Base-by-base conservation (phyloP, 805 yeast genomes). In the Zygotorulaspora chibaensis region DNA sequence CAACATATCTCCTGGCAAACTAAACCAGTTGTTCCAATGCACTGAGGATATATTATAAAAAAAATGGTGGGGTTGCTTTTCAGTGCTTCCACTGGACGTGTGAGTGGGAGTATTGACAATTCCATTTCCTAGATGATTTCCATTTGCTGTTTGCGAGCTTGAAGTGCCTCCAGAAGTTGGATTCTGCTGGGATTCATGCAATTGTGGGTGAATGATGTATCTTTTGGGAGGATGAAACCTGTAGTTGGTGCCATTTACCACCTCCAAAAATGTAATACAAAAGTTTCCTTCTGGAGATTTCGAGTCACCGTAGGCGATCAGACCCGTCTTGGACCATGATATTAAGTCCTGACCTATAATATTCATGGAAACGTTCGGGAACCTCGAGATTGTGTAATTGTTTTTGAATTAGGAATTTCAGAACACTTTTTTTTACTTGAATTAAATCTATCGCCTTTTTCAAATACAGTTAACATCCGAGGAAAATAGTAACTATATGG, bases 271-370 rank as follows among this genome's bases (percentile, higher is more conserved):
- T 0, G 95, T 82, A 48, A 87, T 66, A 39, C 71, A 68, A 17
- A 87, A 58, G 48, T 73, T 74, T 7, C 63, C 56, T 29, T 62
- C 56, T 15, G 62, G 55, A 38, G 64, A 64, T 31, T 52, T 57
- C 33, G 72, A 66, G 45, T 76, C 73, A 6, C 80, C 68, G 55
- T 83, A 87, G 1, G 96, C 95, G 27, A 90, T 76, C 54, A 87
- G 79, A 11, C 96, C 96, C 53, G 82, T 84, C 53, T 81, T 78
- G 9, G 95, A 85, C 96, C 96, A 88, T 9, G 87, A 75, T 8
- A 83, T 73, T 39, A 50, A 50, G 34, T 56, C 48, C 35, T 55
- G 55, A 11, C 52, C 55, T 10, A 51, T 23, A 16, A 44, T 45
- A 31, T 33, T 48, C 58, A 55, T 56, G 34, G 13, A 40, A 13